Evolutionary conservation across 768 basidiomycete species (phyloP).

Genomic region (Pulveroboletus sp.): DNA sequence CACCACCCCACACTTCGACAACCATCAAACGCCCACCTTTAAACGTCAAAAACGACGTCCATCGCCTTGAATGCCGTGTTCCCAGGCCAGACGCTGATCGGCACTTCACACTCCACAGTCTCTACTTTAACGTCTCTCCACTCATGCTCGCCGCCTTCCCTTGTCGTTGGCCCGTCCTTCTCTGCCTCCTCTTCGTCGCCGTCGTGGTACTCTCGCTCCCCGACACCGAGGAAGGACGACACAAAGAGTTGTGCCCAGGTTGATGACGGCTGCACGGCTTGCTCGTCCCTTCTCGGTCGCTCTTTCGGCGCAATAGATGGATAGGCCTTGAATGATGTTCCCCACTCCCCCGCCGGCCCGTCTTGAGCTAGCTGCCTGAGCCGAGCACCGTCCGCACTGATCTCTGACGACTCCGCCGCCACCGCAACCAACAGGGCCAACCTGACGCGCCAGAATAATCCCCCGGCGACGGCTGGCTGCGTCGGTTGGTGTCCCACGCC

Average conservation of each 20-base stretch:
- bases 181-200: slow-evolving; percentile 38
- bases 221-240: slow-evolving; percentile 34
- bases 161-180: slow-evolving; percentile 33
- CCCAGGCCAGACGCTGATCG: slow-evolving; percentile 82
- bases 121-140: slow-evolving; percentile 72
- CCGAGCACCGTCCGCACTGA: slow-evolving; percentile 47
- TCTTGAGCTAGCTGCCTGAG: slow-evolving; percentile 52
- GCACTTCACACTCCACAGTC: slow-evolving; percentile 93
- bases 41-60: slow-evolving; percentile 77
- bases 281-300: slow-evolving; percentile 23
- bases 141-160: slow-evolving; percentile 50
- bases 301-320: slow-evolving; percentile 57
- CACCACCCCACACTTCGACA: too few relatives aligned
- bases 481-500: slow-evolving; percentile 19
- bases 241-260: slow-evolving; percentile 41
- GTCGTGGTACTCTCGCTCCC: slow-evolving; percentile 54
- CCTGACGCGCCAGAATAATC: slow-evolving; percentile 86
- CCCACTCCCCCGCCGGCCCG: slow-evolving; percentile 67
- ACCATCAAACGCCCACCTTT: slow-evolving; percentile 4
- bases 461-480: slow-evolving; percentile 44
- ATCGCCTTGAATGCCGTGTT: slow-evolving; percentile 81
- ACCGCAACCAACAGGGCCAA: slow-evolving; percentile 82
- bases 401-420: slow-evolving; percentile 42
- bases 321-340: slow-evolving; percentile 58
- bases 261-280: not conserved